A percentile compares a stretch with the other conserved stretches of the same genome.
These are phyloP conservation scores for Panicum hallii DNA, from an alignment of 202 grass and related monocot genomes.

Conservation along the genomic window DNA sequence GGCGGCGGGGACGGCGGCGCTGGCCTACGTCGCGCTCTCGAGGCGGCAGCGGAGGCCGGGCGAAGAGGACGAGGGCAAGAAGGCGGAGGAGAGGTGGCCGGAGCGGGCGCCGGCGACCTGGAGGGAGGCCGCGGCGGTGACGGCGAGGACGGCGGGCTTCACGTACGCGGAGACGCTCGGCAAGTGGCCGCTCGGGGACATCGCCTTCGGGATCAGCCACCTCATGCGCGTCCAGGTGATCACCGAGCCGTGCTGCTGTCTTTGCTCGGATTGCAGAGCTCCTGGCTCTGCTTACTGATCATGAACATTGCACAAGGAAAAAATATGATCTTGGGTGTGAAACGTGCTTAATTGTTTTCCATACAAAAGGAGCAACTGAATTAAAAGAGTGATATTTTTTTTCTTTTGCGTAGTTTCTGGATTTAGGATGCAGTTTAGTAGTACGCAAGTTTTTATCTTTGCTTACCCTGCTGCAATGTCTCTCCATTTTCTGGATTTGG, in stretches of 20 bases:
- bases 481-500: background rate
- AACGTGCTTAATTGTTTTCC: background rate
- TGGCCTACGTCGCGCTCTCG: constrained; percentile 51
- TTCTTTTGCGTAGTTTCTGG: background rate
- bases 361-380: background rate
- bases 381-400: background rate
- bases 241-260: background rate
- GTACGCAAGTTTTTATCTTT: background rate
- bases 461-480: background rate
- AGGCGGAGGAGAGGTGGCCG: constrained; percentile 50
- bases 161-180: constrained; percentile 66
- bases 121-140: constrained; percentile 51
- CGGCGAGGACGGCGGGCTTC: constrained; percentile 58
- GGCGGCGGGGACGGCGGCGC: constrained; percentile 43
- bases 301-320: too few relatives aligned
- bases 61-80: background rate
- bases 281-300: background rate
- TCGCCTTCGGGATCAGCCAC: constrained; percentile 78
- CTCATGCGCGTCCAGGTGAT: constrained; percentile 72
- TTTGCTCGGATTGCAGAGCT: background rate
- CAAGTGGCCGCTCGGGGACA: constrained; percentile 68
- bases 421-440: background rate
- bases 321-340: background rate
- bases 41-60: background rate
- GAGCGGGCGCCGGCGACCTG: constrained; percentile 64